Percentiles rank a stretch among this genome's conserved stretches.
phyloP scores from a whole-genome alignment of 768 basidiomycete genomes.

The Lactarius hengduanensis region DNA sequence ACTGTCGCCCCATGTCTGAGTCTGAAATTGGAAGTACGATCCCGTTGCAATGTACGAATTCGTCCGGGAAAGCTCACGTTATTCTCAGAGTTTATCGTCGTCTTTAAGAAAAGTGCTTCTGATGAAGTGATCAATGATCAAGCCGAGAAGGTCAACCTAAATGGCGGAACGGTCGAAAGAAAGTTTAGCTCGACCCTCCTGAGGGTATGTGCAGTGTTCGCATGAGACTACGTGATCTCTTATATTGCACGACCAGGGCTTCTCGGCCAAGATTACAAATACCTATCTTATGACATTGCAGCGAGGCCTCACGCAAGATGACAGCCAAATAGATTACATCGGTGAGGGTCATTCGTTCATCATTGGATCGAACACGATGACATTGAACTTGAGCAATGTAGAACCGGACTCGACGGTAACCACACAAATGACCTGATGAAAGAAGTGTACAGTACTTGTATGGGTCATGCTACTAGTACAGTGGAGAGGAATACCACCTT shows the following conservation, averaged over 20 bases:
- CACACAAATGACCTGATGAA: constrained; percentile 33
- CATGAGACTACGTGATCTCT: not conserved
- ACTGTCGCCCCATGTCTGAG: constrained; percentile 30
- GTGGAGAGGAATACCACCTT: not conserved
- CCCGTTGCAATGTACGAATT: not conserved
- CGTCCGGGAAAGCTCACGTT: constrained; percentile 26
- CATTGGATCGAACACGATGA: not conserved
- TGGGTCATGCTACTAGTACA: not conserved
- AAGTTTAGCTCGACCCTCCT: constrained; percentile 39
- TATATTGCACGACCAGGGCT: constrained; percentile 37
- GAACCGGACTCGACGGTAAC: constrained; percentile 46
- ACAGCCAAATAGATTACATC: constrained; percentile 45
- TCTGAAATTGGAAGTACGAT: constrained; percentile 27
- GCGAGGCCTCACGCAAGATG: constrained; percentile 29
- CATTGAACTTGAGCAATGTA: constrained; percentile 27
- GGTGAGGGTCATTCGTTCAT: constrained; percentile 36
- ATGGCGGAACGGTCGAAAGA: constrained; percentile 47
- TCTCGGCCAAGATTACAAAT: constrained; percentile 43
- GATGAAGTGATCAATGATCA: constrained; percentile 44
- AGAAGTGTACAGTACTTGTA: not conserved
- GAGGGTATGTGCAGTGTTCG: constrained; percentile 2
- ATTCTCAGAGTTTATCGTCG: constrained; percentile 50
- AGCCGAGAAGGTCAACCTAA: constrained; percentile 38
- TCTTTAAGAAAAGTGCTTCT: constrained; percentile 50
- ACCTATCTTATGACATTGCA: constrained; percentile 38